A percentile compares a stretch with the other conserved stretches of the same genome.
Evolutionary conservation across 192 early-diverging fungal genomes (phyloP).

Genomic region (Entomortierella beljakovae): DNA sequence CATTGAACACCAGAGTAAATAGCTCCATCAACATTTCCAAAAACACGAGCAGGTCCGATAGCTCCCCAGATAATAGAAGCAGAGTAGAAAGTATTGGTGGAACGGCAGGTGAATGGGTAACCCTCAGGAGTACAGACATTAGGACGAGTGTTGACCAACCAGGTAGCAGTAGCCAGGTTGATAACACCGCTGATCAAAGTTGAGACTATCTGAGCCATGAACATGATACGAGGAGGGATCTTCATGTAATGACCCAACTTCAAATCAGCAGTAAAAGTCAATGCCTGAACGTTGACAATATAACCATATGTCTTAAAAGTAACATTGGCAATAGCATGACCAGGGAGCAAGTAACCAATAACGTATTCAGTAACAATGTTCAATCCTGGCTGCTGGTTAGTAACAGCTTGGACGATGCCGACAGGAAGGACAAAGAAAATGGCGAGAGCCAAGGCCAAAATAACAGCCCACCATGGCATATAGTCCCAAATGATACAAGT

Average conservation of each 20-base stretch:
- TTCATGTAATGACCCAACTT: constrained; percentile 86
- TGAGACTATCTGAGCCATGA: constrained; percentile 67
- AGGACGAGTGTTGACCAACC: constrained; percentile 57
- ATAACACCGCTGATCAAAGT: constrained; percentile 69
- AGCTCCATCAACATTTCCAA: constrained; percentile 53
- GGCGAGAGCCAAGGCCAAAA: constrained; percentile 69
- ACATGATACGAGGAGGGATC: constrained; percentile 75
- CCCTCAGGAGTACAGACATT: constrained; percentile 56
- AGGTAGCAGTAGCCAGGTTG: constrained; percentile 60
- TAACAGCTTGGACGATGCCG: constrained; percentile 84
- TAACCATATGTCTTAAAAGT: constrained; percentile 90
- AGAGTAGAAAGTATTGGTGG: constrained; percentile 69
- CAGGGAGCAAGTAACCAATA: constrained; percentile 83
- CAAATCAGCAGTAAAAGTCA: constrained; percentile 76
- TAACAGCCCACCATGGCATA: constrained; percentile 83
- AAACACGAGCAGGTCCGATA: constrained; percentile 76
- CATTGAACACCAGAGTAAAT: constrained; percentile 55
- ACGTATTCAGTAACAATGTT: constrained; percentile 92
- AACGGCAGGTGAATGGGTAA: constrained; percentile 62
- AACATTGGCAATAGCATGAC: constrained; percentile 84
- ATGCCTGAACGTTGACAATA: constrained; percentile 81
- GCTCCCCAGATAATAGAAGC: constrained; percentile 83
- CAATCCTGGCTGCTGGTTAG: constrained; percentile 80
- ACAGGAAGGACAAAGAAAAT: constrained; percentile 80
- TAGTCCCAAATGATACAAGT: constrained; percentile 62